Base-by-base conservation (phyloP, 2,329 filamentous ascomycete genomes). In the Aspergillus persii region DNA sequence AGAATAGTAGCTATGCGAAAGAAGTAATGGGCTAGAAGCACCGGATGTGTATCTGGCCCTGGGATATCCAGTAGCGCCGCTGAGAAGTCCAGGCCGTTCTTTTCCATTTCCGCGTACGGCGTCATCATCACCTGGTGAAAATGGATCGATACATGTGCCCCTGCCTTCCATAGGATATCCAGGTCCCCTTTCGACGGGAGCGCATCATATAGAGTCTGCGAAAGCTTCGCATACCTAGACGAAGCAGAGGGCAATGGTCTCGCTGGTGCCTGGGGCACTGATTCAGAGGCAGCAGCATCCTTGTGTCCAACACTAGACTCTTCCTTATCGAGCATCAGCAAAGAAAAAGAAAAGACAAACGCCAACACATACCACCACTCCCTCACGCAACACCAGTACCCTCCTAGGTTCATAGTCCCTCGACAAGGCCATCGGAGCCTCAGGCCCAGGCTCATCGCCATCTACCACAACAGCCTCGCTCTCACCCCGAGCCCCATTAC, bases 11-110 rank as follows among this genome's bases (percentile, higher is more conserved):
- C 74, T 3, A 84, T 62, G 30, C 81, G 77, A 9, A 85, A 71
- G 26, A 85, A 74, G 6, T 77, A 74, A 57, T 76, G 78, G 2
- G 81, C 81, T 2, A 85, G 69, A 5, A 83, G 61, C 2, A 79
- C 73, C 0, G 83, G 83, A 64, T 84, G 83, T 29, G 74, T 75
- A 0, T 68, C 71, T 9, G 58, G 26, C 15, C 12, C 23, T 33
- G 57, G 63, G 4, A 47, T 53, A 3, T 18, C 55, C 52, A 12
- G 71, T 68, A 31, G 72, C n/a, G 36, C 12, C 3, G 2, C 36
- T 11, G 36, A 39, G 11, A 15, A n/a, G 78, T 55, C 72, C 62
- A 59, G 70, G 67, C 27, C 80, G 64, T n/a, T 77, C 57, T 7
- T 69, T 71, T 27, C 56, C 69, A 48, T 72, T 61, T 47, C 57